Base-by-base conservation (phyloP, 805 yeast genomes). In the Pichia exigua region DNA sequence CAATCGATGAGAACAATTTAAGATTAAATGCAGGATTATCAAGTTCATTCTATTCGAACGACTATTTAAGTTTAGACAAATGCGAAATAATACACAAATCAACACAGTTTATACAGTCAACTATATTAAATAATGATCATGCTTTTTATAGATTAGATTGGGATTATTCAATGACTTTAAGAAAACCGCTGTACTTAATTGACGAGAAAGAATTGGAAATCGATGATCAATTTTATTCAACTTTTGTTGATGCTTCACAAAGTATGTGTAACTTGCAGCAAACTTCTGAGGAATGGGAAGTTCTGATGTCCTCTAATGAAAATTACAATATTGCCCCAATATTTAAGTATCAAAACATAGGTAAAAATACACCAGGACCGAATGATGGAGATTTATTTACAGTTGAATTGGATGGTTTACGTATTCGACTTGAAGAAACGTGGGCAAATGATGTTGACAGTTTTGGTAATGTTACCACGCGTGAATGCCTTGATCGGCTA, bases 401-500 rank as follows among this genome's bases (percentile, higher is more conserved):
- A 39, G 72, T 72, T 1, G 60, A 63, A 15, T 55, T 79, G 2
- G 62, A 65, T 11, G 74, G 82, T 2, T 55, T 77, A 5, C 65
- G 81, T 43, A 42, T 81, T 17, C 61, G 64, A 5, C 51, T 82
- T 38, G 89, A 84, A 62, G 65, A 67, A 22, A 53, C 81, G 21
- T 53, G 51, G 9, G 59, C 66, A 1, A 77, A 76, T 0, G 51
- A 61, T 1, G 53, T 78, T 17, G 84, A 81, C 55, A 46, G 65
- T 0, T 52, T 52, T 22, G 78, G 78, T 45, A 54, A 58, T 1
- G 46, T 57, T 10, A 63, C 77, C 10, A 64, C 68, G 2, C 49
- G 55, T 10, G 65, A 66, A n/a, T 46, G 42, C n/a, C 6, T 47
- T n/a, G 21, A 41, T 8, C 18, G 8, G 26, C 20, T 17, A 18